Percentiles rank a stretch among this genome's conserved stretches.
These are phyloP conservation scores for Thermomyces lanuginosus DNA, from an alignment of 2,329 filamentous ascomycete genomes.

Conservation along the genomic window DNA sequence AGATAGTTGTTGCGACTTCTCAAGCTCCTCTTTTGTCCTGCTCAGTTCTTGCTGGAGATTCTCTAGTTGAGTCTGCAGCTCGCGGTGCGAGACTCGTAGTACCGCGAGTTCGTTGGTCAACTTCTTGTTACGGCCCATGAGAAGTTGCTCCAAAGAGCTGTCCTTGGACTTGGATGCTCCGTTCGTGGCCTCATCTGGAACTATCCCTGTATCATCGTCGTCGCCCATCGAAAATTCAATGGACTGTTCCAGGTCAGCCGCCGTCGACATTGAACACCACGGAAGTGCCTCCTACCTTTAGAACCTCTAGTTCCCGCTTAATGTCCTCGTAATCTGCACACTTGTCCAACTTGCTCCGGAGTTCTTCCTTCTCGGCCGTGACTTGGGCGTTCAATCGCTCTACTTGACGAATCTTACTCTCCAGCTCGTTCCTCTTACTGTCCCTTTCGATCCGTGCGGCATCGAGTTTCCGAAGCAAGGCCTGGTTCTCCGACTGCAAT, in stretches of 20 bases:
- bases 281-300: conserved; percentile 43
- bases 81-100: conserved; percentile 82
- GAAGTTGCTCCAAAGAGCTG: conserved; percentile 75
- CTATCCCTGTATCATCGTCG: conserved; percentile 41
- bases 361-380: conserved; percentile 61
- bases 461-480: conserved; percentile 75
- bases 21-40: conserved; percentile 67
- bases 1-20: conserved; percentile 69
- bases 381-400: conserved; percentile 63
- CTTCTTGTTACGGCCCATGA: conserved; percentile 91
- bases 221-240: conserved; percentile 93
- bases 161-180: conserved; percentile 45
- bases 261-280: not conserved
- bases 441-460: conserved; percentile 71
- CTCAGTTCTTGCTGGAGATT: conserved; percentile 71
- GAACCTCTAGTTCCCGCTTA: conserved; percentile 85
- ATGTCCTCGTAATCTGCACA: conserved; percentile 93
- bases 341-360: conserved; percentile 69
- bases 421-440: conserved; percentile 56
- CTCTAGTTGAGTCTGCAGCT: conserved; percentile 66
- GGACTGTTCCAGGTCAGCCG: conserved; percentile 35
- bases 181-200: conserved; percentile 28
- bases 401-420: conserved; percentile 57
- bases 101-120: conserved; percentile 85
- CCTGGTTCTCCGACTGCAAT: conserved; percentile 82